Evolutionary conservation across 1,284 basidiomycete genomes (phyloP).

Genomic region (Apiotrichum gamsii): DNA sequence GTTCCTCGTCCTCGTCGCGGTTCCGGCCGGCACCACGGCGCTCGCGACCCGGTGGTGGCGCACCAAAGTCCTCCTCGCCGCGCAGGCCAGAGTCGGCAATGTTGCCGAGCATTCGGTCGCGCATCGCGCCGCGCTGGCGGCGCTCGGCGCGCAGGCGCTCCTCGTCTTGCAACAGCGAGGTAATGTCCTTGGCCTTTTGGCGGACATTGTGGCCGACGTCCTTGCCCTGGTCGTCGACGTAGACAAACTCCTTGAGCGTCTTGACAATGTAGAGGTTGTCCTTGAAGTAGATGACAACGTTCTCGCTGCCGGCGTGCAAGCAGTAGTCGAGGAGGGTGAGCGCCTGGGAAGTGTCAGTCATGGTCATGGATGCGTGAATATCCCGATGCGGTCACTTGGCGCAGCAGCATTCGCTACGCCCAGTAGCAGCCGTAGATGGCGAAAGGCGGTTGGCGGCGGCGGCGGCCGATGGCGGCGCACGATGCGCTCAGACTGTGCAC

Average conservation of each 20-base stretch:
- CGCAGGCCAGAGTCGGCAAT: constrained; percentile 45
- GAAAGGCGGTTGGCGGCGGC: too few relatives aligned
- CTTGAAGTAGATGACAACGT: constrained; percentile 96
- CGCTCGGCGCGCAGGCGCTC: constrained; percentile 78
- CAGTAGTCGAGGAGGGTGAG: constrained; percentile 95
- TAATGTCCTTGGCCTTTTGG: constrained; percentile 99
- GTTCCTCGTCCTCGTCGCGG: constrained; percentile 67
- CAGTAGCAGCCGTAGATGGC: background rate
- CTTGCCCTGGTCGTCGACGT: constrained; percentile 88
- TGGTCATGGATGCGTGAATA: too few relatives aligned
- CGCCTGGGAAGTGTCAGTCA: constrained; percentile 53
- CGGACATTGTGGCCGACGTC: constrained; percentile 98
- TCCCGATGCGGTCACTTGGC: too few relatives aligned
- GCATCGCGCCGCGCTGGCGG: constrained; percentile 75
- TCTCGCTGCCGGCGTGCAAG: constrained; percentile 93
- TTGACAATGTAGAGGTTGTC: constrained; percentile 99
- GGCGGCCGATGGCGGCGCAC: too few relatives aligned
- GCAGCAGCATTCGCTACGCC: too few relatives aligned
- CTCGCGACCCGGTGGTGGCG: constrained; percentile 3
- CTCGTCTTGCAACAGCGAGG: constrained; percentile 89
- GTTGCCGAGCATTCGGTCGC: constrained; percentile 81
- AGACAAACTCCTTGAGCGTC: constrained; percentile 98
- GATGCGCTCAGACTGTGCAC: too few relatives aligned
- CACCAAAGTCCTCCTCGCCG: constrained; percentile 48
- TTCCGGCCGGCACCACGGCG: constrained; percentile 17